Evolutionary conservation across 129 eudicot species (phyloP).

Genomic region (Saussurea involucrata): DNA sequence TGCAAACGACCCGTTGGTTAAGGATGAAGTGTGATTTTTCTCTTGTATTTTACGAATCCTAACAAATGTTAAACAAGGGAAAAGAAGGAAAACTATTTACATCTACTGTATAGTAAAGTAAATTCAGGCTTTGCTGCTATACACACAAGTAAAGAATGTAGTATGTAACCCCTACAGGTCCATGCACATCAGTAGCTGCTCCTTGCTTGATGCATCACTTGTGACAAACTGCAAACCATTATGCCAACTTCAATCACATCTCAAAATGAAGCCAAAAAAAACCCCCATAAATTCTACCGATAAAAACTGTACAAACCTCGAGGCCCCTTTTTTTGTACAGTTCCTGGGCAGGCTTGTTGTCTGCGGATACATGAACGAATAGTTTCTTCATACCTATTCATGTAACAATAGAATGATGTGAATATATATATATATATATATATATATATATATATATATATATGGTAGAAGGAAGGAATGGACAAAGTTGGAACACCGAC

Average conservation of each 20-base stretch:
- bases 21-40: background rate
- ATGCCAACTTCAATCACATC: background rate
- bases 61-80: background rate
- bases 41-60: background rate
- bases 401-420: background rate
- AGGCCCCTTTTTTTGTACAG: conserved; percentile 68
- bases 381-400: conserved; percentile 65
- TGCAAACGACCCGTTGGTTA: background rate
- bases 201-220: conserved; percentile 41
- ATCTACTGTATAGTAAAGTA: conserved; percentile 1
- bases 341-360: conserved; percentile 75
- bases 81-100: background rate
- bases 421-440: background rate
- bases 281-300: background rate
- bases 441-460: too few relatives aligned
- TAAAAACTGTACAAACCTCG: conserved; percentile 38
- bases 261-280: background rate
- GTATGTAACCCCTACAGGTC: conserved; percentile 28
- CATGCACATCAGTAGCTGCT: conserved; percentile 56
- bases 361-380: conserved; percentile 73
- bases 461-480: background rate
- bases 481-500: conserved; percentile 29
- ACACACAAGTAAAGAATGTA: conserved; percentile 5
- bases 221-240: conserved; percentile 46
- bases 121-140: conserved; percentile 6